These are phyloP conservation scores for Yarrowia sp. DNA, from an alignment of 805 yeast species.

Conservation along the genomic window DNA sequence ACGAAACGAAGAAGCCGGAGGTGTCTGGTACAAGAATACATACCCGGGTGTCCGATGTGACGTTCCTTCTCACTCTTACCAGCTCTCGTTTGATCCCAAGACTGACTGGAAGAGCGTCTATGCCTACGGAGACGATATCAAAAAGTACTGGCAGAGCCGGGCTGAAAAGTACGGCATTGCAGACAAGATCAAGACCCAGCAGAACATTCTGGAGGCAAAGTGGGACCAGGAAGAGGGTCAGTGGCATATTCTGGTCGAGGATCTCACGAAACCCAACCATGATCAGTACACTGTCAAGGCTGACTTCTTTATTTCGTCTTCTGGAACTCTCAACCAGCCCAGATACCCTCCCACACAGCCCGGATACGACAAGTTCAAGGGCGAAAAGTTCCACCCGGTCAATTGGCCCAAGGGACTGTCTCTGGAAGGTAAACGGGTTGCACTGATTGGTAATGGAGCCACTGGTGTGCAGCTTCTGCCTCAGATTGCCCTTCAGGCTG, in stretches of 20 bases:
- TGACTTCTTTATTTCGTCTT: constrained; percentile 45
- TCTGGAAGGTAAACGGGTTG: constrained; percentile 46
- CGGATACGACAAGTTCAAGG: constrained; percentile 47
- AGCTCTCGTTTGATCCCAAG: constrained; percentile 46
- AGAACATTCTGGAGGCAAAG: constrained; percentile 42
- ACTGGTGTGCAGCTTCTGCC: constrained; percentile 50
- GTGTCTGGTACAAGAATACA: constrained; percentile 45
- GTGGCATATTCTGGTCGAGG: constrained; percentile 40
- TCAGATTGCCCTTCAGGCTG: constrained; percentile 42
- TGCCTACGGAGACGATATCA: constrained; percentile 45
- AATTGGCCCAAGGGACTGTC: constrained; percentile 47
- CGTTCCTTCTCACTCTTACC: constrained; percentile 48
- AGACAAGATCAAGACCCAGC: constrained; percentile 43
- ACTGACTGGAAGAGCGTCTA: constrained; percentile 46
- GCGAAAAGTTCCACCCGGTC: constrained; percentile 49
- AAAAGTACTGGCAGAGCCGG: constrained; percentile 44
- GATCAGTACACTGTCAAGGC: constrained; percentile 41
- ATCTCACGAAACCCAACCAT: constrained; percentile 18
- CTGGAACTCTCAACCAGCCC: constrained; percentile 48
- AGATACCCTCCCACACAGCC: constrained; percentile 45
- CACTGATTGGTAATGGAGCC: constrained; percentile 51
- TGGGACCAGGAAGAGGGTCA: constrained; percentile 40
- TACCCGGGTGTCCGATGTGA: constrained; percentile 47
- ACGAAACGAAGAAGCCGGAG: constrained; percentile 46
- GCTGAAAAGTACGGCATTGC: constrained; percentile 45